Conservation (phyloP, 305 asterid species). For the Rubia tinctorum region DNA sequence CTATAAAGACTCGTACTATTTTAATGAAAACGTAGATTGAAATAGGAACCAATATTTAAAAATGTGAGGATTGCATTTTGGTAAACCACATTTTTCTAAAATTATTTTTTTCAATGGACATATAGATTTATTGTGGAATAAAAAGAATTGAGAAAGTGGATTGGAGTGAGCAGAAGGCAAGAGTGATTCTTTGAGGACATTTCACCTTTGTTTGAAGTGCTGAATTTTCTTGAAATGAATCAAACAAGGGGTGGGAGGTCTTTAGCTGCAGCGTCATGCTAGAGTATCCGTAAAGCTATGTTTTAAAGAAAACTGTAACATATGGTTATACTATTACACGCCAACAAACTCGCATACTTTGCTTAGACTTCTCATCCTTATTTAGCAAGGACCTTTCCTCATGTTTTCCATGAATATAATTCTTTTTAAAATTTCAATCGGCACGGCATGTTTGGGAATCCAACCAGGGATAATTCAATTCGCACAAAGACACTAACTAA, state of each 20-base stretch:
- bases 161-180: constrained; percentile 65
- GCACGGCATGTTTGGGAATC: too few relatives aligned
- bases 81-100: too few relatives aligned
- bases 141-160: neutral
- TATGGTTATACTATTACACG: constrained; percentile 23
- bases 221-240: constrained; percentile 9
- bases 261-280: constrained; percentile 47
- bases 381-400: constrained; percentile 3
- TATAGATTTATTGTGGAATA: neutral
- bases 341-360: constrained; percentile 47
- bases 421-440: too few relatives aligned
- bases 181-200: constrained; percentile 54
- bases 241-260: constrained; percentile 10
- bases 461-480: too few relatives aligned
- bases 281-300: constrained; percentile 59
- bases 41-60: too few relatives aligned
- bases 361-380: constrained; percentile 37
- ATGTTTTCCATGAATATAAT: too few relatives aligned
- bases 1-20: too few relatives aligned
- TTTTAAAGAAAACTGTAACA: neutral
- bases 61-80: too few relatives aligned
- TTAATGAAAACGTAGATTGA: too few relatives aligned
- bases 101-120: too few relatives aligned
- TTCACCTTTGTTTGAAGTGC: constrained; percentile 38
- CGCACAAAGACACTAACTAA: too few relatives aligned